Percentiles rank a stretch among this genome's conserved stretches.
These are phyloP conservation scores for Leptographium flavum DNA, from an alignment of 2,329 filamentous ascomycete genomes.

Conservation along the genomic window DNA sequence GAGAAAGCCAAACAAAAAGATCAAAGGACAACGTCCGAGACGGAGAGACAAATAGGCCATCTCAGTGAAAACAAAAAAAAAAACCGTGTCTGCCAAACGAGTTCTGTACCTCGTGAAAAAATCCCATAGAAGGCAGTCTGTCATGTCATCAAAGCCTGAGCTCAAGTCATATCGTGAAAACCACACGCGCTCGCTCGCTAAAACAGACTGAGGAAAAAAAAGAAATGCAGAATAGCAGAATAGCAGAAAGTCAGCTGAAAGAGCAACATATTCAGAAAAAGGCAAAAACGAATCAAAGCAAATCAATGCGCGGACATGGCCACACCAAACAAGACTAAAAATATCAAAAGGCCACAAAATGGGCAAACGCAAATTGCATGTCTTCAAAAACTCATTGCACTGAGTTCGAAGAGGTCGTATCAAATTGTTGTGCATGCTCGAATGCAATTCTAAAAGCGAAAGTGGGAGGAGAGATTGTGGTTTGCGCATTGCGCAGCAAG, in stretches of 20 bases:
- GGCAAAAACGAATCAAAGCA: constrained; percentile 10
- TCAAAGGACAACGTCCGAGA: neutral
- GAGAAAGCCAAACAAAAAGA: neutral
- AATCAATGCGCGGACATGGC: constrained; percentile 3
- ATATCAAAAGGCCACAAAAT: neutral
- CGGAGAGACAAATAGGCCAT: neutral
- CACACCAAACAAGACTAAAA: constrained; percentile 6
- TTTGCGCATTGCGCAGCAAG: neutral
- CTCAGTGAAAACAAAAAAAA: neutral
- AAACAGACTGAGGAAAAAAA: constrained; percentile 1
- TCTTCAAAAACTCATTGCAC: too few relatives aligned
- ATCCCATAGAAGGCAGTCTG: constrained; percentile 1
- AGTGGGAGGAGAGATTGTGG: neutral
- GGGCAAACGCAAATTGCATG: neutral
- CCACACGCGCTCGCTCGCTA: constrained; percentile 7
- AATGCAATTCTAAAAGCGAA: constrained; percentile 8
- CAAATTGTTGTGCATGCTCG: neutral
- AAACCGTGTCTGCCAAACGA: constrained; percentile 5
- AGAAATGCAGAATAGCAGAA: too few relatives aligned
- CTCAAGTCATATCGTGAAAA: constrained; percentile 7
- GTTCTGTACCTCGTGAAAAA: neutral
- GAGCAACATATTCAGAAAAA: constrained; percentile 3
- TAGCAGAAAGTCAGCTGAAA: neutral
- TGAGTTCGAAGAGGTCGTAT: too few relatives aligned
- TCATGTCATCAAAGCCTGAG: constrained; percentile 1